A percentile compares a stretch with the other conserved stretches of the same genome.
Conservation (phyloP, 352 stramenopile genomes). For the Nothophytophthora sp. region DNA sequence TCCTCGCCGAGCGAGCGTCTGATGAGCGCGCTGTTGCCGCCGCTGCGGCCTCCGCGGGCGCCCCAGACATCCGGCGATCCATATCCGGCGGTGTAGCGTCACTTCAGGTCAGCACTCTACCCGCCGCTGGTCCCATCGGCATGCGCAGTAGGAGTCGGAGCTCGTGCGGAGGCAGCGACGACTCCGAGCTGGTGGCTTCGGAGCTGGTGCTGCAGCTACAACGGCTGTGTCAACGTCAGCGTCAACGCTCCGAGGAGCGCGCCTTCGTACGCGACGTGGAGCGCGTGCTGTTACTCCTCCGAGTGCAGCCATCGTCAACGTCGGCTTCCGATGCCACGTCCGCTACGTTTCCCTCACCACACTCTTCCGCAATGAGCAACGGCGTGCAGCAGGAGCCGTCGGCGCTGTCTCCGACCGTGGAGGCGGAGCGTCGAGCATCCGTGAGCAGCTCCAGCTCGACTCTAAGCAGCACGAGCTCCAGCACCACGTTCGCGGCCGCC, state of each 20-base stretch:
- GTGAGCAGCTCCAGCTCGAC: conserved; percentile 9
- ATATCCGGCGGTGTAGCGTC: conserved; percentile 6
- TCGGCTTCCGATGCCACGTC: conserved; percentile 16
- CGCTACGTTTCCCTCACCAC: conserved; percentile 25
- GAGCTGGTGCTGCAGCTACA: conserved; percentile 69
- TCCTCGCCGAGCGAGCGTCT: not conserved
- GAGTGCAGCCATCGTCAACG: conserved; percentile 15
- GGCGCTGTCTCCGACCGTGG: too few species aligned
- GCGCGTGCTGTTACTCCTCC: conserved; percentile 46
- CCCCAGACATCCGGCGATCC: conserved; percentile 15
- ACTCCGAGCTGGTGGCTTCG: conserved; percentile 24
- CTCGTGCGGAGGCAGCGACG: conserved; percentile 26
- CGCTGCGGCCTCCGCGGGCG: conserved; percentile 2
- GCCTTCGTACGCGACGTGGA: conserved; percentile 71
- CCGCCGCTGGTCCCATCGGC: conserved; percentile 2
- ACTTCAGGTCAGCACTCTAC: conserved; percentile 1
- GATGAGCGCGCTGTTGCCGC: not conserved
- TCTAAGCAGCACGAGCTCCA: conserved; percentile 16
- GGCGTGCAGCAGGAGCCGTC: conserved; percentile 22
- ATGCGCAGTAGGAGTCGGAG: conserved; percentile 23
- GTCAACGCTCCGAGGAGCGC: conserved; percentile 62
- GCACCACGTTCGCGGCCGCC: conserved; percentile 13
- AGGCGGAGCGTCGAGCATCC: conserved; percentile 7
- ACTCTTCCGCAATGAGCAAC: too few species aligned
- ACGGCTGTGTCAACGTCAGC: conserved; percentile 60